Evolutionary conservation across 2,329 filamentous ascomycete species (phyloP).

Genomic region (Massarina eburnea): DNA sequence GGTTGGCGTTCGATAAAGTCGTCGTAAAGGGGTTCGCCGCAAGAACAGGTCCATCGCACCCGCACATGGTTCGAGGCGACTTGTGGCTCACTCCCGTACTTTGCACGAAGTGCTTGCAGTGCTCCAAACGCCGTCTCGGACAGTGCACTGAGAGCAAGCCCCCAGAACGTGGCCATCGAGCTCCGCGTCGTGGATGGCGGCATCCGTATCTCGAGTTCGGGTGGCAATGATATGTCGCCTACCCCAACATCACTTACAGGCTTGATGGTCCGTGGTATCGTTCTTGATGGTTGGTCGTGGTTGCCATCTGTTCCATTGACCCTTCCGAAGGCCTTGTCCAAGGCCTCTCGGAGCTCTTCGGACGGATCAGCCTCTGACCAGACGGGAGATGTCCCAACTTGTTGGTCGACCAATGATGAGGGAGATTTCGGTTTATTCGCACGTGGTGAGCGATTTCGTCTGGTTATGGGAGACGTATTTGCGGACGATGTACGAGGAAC

Average conservation of each 20-base stretch:
- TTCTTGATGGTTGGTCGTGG: neutral
- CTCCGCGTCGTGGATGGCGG: conserved; percentile 9
- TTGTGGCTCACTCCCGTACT: conserved; percentile 34
- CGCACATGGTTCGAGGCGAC: conserved; percentile 33
- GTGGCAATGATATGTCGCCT: conserved; percentile 25
- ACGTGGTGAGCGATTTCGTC: conserved; percentile 15
- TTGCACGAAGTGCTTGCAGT: conserved; percentile 18
- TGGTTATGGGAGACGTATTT: conserved; percentile 21
- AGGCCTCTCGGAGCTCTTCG: conserved; percentile 21
- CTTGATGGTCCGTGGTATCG: conserved; percentile 19
- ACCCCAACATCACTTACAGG: conserved; percentile 10
- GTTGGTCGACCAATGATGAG: conserved; percentile 12
- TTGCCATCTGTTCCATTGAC: conserved; percentile 1
- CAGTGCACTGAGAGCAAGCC: conserved; percentile 24
- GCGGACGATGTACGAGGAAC: conserved; percentile 21
- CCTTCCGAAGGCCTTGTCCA: conserved; percentile 16
- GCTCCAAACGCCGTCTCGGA: conserved; percentile 22
- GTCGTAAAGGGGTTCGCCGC: conserved; percentile 40
- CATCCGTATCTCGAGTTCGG: conserved; percentile 23
- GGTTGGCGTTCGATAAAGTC: conserved; percentile 42
- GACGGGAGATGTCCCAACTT: conserved; percentile 10
- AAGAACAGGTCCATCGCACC: conserved; percentile 41
- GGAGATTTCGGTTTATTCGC: conserved; percentile 11
- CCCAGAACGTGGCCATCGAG: conserved; percentile 20
- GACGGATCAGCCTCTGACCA: conserved; percentile 22